Conservation (phyloP, 2,329 filamentous ascomycete genomes). For the Fusarium sp. region DNA sequence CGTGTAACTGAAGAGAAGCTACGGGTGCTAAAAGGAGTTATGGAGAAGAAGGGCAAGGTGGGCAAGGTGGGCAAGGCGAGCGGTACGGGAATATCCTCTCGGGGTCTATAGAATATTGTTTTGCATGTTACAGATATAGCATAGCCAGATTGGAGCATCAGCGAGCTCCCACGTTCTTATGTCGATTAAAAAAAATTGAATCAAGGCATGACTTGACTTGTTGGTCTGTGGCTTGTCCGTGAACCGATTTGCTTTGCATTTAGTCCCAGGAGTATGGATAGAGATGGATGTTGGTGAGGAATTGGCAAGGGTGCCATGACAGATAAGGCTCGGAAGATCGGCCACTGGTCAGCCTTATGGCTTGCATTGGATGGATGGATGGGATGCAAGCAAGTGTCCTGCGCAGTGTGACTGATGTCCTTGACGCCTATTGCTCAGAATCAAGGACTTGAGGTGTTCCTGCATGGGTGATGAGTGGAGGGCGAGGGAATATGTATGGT, state of each 20-base stretch:
- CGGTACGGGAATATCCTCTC: slow-evolving; percentile 23
- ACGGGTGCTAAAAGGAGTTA: slow-evolving; percentile 78
- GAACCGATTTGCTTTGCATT: not conserved
- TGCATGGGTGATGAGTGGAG: slow-evolving; percentile 15
- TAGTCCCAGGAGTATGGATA: not conserved
- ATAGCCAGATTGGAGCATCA: slow-evolving; percentile 37
- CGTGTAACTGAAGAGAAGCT: slow-evolving; percentile 88
- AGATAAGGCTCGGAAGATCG: not conserved
- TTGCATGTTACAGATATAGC: slow-evolving; percentile 37
- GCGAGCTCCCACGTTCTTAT: slow-evolving; percentile 44
- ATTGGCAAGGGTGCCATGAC: not conserved
- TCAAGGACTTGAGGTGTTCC: slow-evolving; percentile 20
- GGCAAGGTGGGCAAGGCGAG: slow-evolving; percentile 22
- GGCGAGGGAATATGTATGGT: not conserved
- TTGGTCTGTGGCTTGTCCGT: not conserved
- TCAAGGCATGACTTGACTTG: not conserved
- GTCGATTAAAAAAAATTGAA: slow-evolving; percentile 24
- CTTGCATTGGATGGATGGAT: not conserved
- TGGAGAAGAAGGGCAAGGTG: slow-evolving; percentile 59
- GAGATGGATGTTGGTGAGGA: not conserved
- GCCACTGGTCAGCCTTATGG: slow-evolving; percentile 23
- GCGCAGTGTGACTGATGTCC: not conserved
- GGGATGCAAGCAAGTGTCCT: not conserved
- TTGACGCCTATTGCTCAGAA: slow-evolving; percentile 6
- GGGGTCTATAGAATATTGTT: slow-evolving; percentile 39